Base-by-base conservation (phyloP, 805 yeast genomes). In the Schwanniomyces occidentalis region DNA sequence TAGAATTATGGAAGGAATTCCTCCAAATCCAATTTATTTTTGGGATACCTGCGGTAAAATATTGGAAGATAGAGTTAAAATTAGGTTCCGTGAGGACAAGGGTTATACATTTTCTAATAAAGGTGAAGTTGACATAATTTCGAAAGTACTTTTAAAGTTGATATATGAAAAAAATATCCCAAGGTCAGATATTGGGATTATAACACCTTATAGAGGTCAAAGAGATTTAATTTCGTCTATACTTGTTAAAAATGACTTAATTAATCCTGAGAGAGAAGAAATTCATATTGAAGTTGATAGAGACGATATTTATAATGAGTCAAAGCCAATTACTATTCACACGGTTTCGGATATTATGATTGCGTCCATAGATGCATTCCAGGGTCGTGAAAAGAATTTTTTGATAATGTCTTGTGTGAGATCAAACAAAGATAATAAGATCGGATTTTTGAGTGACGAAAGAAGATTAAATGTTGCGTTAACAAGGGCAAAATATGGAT, bases 381-480 rank as follows among this genome's bases (percentile, higher is more conserved):
- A 76, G 50, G 82, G 82, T 19, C 63, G 81, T 38, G 80, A 75
- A 45, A 75, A 75, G 49, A 73, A 75, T 41, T 73, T 67, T 48
- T 58, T 75, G 29, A 63, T 75, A 23, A 56, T 74, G 48, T 72
- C 78, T 5, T 73, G 79, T 50, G 80, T 75, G 16, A 56, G 80
- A 43, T 84, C 95, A 16, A 88, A 88, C 54, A 81, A 78, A 17
- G 71, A 71, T 35, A 82, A 80, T 41, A 75, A 76, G 8, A 84
- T 89, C 48, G 96, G 96, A 5, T 88, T 89, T 61, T 70, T 88
- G 55, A 76, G 80, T 44, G 96, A 88, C 50, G 86, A 89, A 16
- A 72, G 95, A 54, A 82, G 96, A 63, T 58, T 88, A 54, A 88
- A 88, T 56, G 96, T 89, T 38, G 96, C 95, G 4, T 67, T 88